Evolutionary conservation across 2,329 filamentous ascomycete genomes (phyloP), one percentile per base, ranked within the genome.

Genomic region (Claviceps pazoutovae): DNA sequence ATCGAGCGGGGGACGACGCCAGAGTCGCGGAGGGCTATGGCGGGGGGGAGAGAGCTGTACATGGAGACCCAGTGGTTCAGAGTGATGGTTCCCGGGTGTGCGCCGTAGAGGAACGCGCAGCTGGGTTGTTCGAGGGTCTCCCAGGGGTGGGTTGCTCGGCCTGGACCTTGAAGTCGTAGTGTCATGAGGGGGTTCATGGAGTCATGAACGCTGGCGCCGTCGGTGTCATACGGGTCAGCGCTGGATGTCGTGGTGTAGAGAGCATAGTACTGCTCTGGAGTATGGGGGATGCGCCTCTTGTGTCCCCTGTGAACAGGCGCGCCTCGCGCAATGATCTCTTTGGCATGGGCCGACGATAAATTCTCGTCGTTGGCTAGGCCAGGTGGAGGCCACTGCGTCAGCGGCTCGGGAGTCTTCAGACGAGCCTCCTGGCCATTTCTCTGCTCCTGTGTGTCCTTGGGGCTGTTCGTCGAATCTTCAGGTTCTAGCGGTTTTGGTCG

Each of bases 51-150:
- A 36, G 67, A 72, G 52, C 82, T 82, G 17, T 75, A 78, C 56
- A 77, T 71, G 51, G 76, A 74, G 13, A 78, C 76, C 77, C 83
- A 88, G 56, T 82, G 78, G 58, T 85, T 87, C 49, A 89, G 68
- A 0, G 84, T 87, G 49, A 85, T 77, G 1, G 84, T 88, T 5
- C 85, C 85, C 0, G 83, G 79, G 21, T 78, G 72, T 48, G 71
- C 70, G 13, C 85, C 85, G 63, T 80, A 84, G 56, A 75, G 78
- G 62, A 84, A 86, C 0, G 80, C 74, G 64, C 82, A 80, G 62
- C 82, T 86, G 4, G 85, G 85, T 60, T 88, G 83, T 61, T 89
- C 85, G 26, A 88, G 70, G 1, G 84, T 83, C 55, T 84, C 78
- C 84, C 82, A 88, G 2, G 82, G 83, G 54, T 71, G 63, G 2